phyloP scores from a whole-genome alignment of 257 asterid species.

The Solanum chmielewskii region DNA sequence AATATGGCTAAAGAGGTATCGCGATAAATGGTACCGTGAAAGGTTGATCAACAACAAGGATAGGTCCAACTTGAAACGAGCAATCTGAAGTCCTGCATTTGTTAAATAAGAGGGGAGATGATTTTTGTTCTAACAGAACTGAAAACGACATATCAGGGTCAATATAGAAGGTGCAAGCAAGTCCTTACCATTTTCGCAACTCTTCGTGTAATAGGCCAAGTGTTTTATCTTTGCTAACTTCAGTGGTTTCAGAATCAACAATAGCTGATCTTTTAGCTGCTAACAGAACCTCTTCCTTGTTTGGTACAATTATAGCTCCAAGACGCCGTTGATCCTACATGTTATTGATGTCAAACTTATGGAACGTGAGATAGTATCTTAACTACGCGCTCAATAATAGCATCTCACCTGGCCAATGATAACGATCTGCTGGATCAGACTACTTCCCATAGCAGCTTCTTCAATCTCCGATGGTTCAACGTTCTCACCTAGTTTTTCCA shows the following conservation, averaged over 20 bases:
- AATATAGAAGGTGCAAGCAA: not conserved
- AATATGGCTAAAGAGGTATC: not conserved
- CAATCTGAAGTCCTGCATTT: slow-evolving; percentile 66
- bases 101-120: not conserved
- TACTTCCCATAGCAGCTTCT: slow-evolving; percentile 84
- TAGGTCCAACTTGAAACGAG: slow-evolving; percentile 82
- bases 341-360: not conserved
- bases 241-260: slow-evolving; percentile 43
- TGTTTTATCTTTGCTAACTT: slow-evolving; percentile 48
- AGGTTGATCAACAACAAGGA: slow-evolving; percentile 63
- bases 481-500: slow-evolving; percentile 58
- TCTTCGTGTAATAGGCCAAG: slow-evolving; percentile 45
- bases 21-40: slow-evolving; percentile 44
- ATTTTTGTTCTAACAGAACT: not conserved
- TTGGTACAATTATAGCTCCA: slow-evolving; percentile 79
- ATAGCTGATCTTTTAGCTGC: slow-evolving; percentile 53
- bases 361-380: not conserved
- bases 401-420: slow-evolving; percentile 77
- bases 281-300: slow-evolving; percentile 55
- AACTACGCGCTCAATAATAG: not conserved
- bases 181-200: slow-evolving; percentile 56
- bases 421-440: slow-evolving; percentile 72
- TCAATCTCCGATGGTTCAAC: slow-evolving; percentile 89
- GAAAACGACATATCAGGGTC: not conserved
- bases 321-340: slow-evolving; percentile 83